phyloP scores from a whole-genome alignment of 2,329 filamentous ascomycete genomes.

The Anisogramma anomala region DNA sequence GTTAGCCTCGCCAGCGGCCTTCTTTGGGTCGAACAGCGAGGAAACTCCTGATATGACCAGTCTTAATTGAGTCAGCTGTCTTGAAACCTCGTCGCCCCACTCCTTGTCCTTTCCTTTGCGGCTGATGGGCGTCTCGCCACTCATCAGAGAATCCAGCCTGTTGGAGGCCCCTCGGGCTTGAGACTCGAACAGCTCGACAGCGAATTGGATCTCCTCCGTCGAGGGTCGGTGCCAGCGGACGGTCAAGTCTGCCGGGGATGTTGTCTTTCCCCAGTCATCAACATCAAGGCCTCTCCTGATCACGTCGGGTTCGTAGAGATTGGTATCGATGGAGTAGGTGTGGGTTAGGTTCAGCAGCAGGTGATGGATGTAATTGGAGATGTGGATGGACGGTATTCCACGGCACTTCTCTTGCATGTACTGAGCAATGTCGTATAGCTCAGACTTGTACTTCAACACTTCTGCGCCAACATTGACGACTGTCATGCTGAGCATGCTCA shows the following conservation, averaged over 20 bases:
- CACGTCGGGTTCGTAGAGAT: slow-evolving; percentile 71
- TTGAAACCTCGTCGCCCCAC: slow-evolving; percentile 93
- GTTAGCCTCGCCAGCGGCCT: slow-evolving; percentile 45
- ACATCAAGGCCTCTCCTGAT: slow-evolving; percentile 61
- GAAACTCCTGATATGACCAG: slow-evolving; percentile 87
- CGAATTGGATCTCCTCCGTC: slow-evolving; percentile 72
- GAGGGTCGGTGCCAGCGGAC: slow-evolving; percentile 80
- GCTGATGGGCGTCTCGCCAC: slow-evolving; percentile 69
- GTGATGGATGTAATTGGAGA: slow-evolving; percentile 97
- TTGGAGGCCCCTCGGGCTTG: slow-evolving; percentile 68
- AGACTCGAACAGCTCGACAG: slow-evolving; percentile 75
- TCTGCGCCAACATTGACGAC: slow-evolving; percentile 90
- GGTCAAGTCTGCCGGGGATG: slow-evolving; percentile 61
- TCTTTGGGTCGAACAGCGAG: slow-evolving; percentile 72
- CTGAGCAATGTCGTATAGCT: slow-evolving; percentile 79
- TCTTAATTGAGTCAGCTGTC: slow-evolving; percentile 76
- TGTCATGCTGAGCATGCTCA: slow-evolving; percentile 90
- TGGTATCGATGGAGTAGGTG: slow-evolving; percentile 84
- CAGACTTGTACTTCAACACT: slow-evolving; percentile 76
- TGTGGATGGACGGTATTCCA: slow-evolving; percentile 85
- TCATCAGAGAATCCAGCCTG: slow-evolving; percentile 67
- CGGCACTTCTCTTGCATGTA: slow-evolving; percentile 97
- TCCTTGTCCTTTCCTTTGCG: slow-evolving; percentile 94
- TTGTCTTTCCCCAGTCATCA: slow-evolving; percentile 73
- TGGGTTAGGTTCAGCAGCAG: slow-evolving; percentile 87